Evolutionary conservation across 2,329 filamentous ascomycete species (phyloP).

Genomic region (Tolypocladium tropicale): DNA sequence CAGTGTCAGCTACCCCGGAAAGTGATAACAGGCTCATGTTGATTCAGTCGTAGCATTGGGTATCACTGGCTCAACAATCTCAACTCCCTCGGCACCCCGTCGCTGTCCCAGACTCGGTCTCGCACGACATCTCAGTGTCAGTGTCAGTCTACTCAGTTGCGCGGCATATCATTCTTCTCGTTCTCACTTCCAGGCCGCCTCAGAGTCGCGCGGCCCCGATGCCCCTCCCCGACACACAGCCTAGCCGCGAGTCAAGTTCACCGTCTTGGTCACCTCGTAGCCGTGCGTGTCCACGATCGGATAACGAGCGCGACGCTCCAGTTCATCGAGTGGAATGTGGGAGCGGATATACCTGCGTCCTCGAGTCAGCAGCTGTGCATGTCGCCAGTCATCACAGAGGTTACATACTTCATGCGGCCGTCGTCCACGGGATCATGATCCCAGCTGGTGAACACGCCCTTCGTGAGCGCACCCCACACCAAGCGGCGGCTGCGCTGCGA

Average conservation of each 20-base stretch:
- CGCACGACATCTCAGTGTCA: no score
- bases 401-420: slow-evolving; percentile 51
- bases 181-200: neutral
- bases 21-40: neutral
- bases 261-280: slow-evolving; percentile 31
- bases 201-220: neutral
- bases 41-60: neutral
- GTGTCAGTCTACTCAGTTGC: no score
- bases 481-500: slow-evolving; percentile 73
- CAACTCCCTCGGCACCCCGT: neutral
- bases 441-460: slow-evolving; percentile 72
- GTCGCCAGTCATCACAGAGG: neutral
- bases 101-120: no score
- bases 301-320: slow-evolving; percentile 67
- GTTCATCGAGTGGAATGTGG: slow-evolving; percentile 68
- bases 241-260: slow-evolving; percentile 23
- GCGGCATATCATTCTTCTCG: neutral
- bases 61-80: neutral
- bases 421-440: slow-evolving; percentile 71
- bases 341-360: slow-evolving; percentile 67
- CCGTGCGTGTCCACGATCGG: slow-evolving; percentile 52
- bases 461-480: slow-evolving; percentile 69
- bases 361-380: neutral
- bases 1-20: neutral
- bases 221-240: slow-evolving; percentile 1